Conservation (phyloP, 1,284 basidiomycete genomes). For the Boletus holoroseus region DNA sequence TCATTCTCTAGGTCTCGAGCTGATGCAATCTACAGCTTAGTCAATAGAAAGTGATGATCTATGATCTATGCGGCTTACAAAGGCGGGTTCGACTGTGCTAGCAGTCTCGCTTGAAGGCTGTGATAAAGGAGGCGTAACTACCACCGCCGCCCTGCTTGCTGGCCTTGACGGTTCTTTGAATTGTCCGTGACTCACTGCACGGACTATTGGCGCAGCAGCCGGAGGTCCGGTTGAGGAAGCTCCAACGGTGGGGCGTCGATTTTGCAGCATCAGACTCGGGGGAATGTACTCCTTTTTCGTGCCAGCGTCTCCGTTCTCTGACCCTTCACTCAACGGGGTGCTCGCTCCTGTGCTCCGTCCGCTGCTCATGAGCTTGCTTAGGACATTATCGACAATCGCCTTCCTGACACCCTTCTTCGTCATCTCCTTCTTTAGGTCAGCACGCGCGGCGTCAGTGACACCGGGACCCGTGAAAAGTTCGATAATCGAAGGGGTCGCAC, state of each 20-base stretch:
- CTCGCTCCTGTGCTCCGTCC: constrained; percentile 36
- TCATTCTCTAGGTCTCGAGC: constrained; percentile 81
- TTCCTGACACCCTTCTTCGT: constrained; percentile 80
- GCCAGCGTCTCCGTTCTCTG: constrained; percentile 51
- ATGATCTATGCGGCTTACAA: constrained; percentile 45
- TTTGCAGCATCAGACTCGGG: constrained; percentile 62
- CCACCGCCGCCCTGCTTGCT: constrained; percentile 49
- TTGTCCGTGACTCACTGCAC: constrained; percentile 47
- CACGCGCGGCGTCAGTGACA: constrained; percentile 79
- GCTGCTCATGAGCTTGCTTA: constrained; percentile 52
- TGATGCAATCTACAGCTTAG: constrained; percentile 65
- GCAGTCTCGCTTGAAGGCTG: constrained; percentile 37
- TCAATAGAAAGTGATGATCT: constrained; percentile 5
- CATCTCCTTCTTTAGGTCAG: constrained; percentile 92
- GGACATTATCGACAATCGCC: constrained; percentile 70
- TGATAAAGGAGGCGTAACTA: constrained; percentile 40
- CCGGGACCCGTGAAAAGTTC: constrained; percentile 79
- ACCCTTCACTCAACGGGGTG: constrained; percentile 49
- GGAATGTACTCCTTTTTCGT: constrained; percentile 59
- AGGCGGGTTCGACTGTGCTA: constrained; percentile 56
- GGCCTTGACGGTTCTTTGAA: constrained; percentile 48
- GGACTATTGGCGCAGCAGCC: constrained; percentile 35
- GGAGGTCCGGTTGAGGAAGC: constrained; percentile 21
- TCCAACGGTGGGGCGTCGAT: constrained; percentile 41
- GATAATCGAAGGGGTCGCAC: constrained; percentile 74